Evolutionary conservation across 179 eudicot genomes (phyloP), one percentile per base, ranked within the genome.

Genomic region (Beta corolliflora): DNA sequence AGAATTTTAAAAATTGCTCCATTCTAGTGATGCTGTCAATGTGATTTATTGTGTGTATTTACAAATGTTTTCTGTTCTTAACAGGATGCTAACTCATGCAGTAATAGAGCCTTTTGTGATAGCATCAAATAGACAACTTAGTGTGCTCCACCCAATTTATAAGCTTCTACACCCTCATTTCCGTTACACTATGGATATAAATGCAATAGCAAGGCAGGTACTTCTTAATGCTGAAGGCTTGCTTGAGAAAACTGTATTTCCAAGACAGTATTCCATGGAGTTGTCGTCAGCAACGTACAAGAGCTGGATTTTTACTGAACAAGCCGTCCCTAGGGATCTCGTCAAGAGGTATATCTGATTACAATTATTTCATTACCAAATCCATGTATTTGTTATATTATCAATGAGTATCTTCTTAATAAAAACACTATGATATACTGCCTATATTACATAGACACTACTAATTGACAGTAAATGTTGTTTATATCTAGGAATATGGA

Each of bases 81-180:
- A 76, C 86, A 89, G 91, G 93, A 69, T 79, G 54, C 81, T 69
- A 36, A 86, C 90, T 19, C 93, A 89, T 58, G 93, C 93, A 61
- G 84, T 82, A 46, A 86, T 89, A 25, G 93, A 90, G 79, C 91
- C 93, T 25, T 86, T 89, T 71, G 78, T 83, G 67, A 87, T 90
- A 61, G 93, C 93, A 21, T 77, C 90, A 18, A 81, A 88, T 46
- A 86, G 91, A 73, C 91, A 89, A 76, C 58, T 90, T 67, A 90
- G 93, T 45, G 90, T 85, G 64, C 76, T 89, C 59, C 93, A 89
- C 73, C 93, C 93, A 31, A 90, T 90, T 36, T 78, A 89, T 59
- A 86, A 79, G 82, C 90, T 90, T 46, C 78, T 90, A 66, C 78
- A 87, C 59, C 93, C 93, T 59, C 93, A 89, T 80, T 88, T 87